Evolutionary conservation across 345 rosid species (phyloP).

Genomic region (Rhodomyrtus tomentosa): DNA sequence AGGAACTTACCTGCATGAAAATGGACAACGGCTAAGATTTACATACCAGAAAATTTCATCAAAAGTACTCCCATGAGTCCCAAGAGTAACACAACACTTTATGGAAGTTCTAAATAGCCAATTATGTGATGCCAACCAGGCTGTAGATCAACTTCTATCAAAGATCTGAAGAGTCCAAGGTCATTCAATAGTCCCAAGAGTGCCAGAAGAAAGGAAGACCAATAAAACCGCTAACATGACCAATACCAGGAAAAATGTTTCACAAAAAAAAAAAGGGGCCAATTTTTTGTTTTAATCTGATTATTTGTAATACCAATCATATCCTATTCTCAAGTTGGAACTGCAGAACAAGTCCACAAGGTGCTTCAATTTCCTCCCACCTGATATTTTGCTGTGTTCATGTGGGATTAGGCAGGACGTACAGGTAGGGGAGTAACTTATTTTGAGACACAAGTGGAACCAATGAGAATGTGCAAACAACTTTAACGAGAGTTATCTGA

Average conservation of each 20-base stretch:
- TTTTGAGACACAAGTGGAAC: neutral
- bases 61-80: neutral
- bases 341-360: neutral
- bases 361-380: neutral
- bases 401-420: neutral
- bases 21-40: neutral
- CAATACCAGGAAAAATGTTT: neutral
- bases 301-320: neutral
- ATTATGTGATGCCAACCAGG: neutral
- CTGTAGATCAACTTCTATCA: neutral
- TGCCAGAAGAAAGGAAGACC: neutral
- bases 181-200: neutral
- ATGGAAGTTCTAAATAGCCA: neutral
- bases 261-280: neutral
- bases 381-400: neutral
- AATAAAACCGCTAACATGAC: neutral
- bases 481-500: neutral
- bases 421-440: neutral
- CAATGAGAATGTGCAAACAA: neutral
- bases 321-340: neutral
- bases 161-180: neutral
- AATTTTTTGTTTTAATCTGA: neutral
- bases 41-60: neutral
- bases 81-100: neutral
- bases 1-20: conserved; percentile 18